A percentile compares a stretch with the other conserved stretches of the same genome.
Evolutionary conservation across 345 rosid genomes (phyloP).

Genomic region (Citrus medica): DNA sequence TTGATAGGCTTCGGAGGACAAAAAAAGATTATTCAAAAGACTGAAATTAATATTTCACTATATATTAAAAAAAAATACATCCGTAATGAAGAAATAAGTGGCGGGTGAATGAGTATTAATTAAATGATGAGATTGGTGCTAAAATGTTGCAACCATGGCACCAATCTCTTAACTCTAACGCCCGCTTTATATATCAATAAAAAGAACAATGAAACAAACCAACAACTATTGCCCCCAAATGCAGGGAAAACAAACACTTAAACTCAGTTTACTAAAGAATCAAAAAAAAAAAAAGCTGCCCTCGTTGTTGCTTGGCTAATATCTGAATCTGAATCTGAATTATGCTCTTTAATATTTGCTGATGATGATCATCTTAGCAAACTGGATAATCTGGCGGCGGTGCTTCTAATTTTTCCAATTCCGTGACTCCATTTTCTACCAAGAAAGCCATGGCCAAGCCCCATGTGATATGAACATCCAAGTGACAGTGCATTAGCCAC

Average conservation of each 20-base stretch:
- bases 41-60: neutral
- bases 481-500: conserved; percentile 94
- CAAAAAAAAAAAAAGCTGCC: neutral
- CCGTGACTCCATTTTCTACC: conserved; percentile 75
- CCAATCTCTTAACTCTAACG: neutral
- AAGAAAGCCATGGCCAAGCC: conserved; percentile 85
- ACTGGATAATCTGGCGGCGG: conserved; percentile 72
- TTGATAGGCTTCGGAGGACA: neutral
- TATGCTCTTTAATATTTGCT: neutral
- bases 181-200: conserved; percentile 18
- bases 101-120: neutral
- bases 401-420: conserved; percentile 46
- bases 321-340: neutral
- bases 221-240: conserved; percentile 29
- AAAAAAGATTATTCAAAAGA: neutral
- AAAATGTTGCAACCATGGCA: conserved; percentile 4
- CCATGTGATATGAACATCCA: conserved; percentile 89
- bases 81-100: conserved; percentile 9
- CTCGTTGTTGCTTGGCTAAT: conserved; percentile 7
- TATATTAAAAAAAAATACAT: conserved; percentile 13
- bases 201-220: conserved; percentile 13
- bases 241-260: conserved; percentile 28
- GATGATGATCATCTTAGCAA: conserved; percentile 33
- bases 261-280: neutral
- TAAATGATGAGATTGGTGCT: conserved; percentile 7